phyloP scores from a whole-genome alignment of 1,284 basidiomycete species.

The Cryptococcus sp. region DNA sequence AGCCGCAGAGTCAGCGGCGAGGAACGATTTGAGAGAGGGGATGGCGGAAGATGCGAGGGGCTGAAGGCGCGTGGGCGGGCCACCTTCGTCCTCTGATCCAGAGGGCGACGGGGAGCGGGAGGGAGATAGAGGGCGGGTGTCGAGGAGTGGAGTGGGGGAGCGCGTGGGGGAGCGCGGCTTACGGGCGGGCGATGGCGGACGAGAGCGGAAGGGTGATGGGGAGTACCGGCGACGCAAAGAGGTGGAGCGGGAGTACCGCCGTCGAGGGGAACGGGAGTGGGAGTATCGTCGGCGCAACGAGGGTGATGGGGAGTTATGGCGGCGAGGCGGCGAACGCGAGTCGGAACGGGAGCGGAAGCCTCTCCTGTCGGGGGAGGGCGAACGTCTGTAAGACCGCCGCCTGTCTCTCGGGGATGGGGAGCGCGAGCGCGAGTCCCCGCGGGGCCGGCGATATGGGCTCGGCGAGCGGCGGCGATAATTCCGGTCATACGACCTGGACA shows the following conservation, averaged over 20 bases:
- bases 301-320: slow-evolving; percentile 12
- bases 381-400: slow-evolving; percentile 7
- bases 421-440: slow-evolving; percentile 9
- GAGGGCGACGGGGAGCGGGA: slow-evolving; percentile 26
- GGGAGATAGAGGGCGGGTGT: slow-evolving; percentile 14
- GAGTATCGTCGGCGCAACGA: slow-evolving; percentile 9
- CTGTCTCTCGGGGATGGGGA: slow-evolving; percentile 3
- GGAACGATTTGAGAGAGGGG: slow-evolving; percentile 72
- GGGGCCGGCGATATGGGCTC: slow-evolving; percentile 8
- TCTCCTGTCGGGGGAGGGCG: slow-evolving; percentile 7
- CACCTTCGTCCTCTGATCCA: slow-evolving; percentile 45
- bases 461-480: slow-evolving; percentile 11
- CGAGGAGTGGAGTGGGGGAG: slow-evolving; percentile 13
- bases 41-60: slow-evolving; percentile 69
- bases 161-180: slow-evolving; percentile 5
- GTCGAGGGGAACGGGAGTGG: slow-evolving; percentile 14
- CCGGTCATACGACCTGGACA: slow-evolving; percentile 10
- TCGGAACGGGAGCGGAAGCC: slow-evolving; percentile 2
- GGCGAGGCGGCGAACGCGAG: slow-evolving; percentile 10
- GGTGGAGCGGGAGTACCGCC: slow-evolving; percentile 2
- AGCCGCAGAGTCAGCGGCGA: slow-evolving; percentile 67
- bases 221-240: slow-evolving; percentile 6
- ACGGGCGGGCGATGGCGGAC: not conserved
- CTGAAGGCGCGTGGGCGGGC: slow-evolving; percentile 32
- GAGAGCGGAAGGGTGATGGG: slow-evolving; percentile 8